Conservation (phyloP, 2,329 filamentous ascomycete genomes). For the Lasiodiplodia citricola region DNA sequence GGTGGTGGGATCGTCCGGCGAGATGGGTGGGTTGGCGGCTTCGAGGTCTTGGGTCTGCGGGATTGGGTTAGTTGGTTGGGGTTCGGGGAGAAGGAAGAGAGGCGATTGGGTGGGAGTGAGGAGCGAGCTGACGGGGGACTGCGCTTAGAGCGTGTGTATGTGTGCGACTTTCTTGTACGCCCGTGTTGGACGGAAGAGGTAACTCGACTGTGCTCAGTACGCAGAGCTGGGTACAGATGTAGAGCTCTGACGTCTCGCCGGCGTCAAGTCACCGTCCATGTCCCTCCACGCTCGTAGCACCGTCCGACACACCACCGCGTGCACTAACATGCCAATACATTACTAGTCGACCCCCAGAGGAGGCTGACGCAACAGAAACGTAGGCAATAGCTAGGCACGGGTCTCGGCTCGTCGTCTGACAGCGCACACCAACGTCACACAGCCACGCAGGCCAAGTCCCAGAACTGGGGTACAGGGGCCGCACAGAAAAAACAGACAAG, state of each 20-base stretch:
- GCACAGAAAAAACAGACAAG: neutral
- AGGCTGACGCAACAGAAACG: neutral
- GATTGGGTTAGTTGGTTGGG: neutral
- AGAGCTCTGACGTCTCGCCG: neutral
- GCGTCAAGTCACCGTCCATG: neutral
- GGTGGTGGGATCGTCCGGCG: conserved; percentile 19
- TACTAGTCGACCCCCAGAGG: neutral
- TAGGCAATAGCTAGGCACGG: neutral
- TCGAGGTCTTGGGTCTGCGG: conserved; percentile 22
- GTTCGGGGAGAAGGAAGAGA: neutral
- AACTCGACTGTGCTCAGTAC: neutral
- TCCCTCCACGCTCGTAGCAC: neutral
- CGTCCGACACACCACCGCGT: neutral
- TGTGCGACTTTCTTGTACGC: neutral
- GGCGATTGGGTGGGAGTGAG: neutral
- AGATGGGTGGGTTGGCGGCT: conserved; percentile 39
- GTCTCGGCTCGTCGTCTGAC: neutral
- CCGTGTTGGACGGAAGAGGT: neutral
- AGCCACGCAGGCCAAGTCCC: neutral
- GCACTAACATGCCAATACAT: neutral
- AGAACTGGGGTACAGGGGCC: neutral
- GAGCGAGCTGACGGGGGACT: neutral
- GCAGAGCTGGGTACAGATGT: neutral
- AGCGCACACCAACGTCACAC: neutral
- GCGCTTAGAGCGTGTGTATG: neutral